These are phyloP conservation scores for Aeschynomene evenia DNA, from an alignment of 306 rosid species.

Conservation along the genomic window DNA sequence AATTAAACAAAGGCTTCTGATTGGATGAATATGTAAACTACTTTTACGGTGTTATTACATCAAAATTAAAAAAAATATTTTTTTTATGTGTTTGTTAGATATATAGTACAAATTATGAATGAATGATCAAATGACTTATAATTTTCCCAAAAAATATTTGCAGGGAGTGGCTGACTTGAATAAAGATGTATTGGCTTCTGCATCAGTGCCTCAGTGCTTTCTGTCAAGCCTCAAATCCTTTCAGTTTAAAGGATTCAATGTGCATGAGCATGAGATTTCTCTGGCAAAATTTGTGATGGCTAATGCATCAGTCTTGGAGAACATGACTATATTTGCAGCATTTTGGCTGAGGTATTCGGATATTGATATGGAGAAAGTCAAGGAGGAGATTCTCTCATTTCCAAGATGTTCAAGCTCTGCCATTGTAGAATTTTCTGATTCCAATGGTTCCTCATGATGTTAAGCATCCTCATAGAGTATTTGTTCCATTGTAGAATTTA, in stretches of 20 bases:
- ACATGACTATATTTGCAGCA: constrained; percentile 8
- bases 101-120: no score
- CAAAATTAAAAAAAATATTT: no score
- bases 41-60: no score
- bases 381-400: constrained; percentile 24
- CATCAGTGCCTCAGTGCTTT: constrained; percentile 32
- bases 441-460: neutral
- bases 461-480: neutral
- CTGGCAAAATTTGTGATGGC: constrained; percentile 20
- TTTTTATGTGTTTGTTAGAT: no score
- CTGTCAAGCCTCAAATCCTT: constrained; percentile 10
- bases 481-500: neutral
- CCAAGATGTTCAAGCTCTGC: constrained; percentile 15
- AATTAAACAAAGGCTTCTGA: no score
- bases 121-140: no score
- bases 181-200: constrained; percentile 12
- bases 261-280: constrained; percentile 27
- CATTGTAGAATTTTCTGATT: constrained; percentile 13
- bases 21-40: no score
- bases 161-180: constrained; percentile 31
- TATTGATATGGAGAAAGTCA: constrained; percentile 14
- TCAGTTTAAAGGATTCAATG: constrained; percentile 17
- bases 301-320: constrained; percentile 25
- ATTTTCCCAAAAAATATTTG: neutral
- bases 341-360: constrained; percentile 24